These are phyloP conservation scores for Eragrostis nindensis DNA, from an alignment of 176 grass and related monocot genomes.

Conservation along the genomic window DNA sequence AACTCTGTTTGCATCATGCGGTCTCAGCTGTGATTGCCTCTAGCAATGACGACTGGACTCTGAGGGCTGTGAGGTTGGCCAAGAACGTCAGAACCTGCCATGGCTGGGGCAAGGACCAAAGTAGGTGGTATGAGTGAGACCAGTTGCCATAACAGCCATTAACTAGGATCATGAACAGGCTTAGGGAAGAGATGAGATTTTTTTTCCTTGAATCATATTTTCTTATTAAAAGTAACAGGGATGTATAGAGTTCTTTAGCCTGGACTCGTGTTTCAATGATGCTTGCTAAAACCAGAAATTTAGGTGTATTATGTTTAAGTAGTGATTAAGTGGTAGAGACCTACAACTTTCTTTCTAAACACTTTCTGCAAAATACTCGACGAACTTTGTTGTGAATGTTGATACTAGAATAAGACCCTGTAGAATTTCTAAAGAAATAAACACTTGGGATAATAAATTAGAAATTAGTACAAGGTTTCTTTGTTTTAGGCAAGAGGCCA, in stretches of 20 bases:
- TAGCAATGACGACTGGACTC: background rate
- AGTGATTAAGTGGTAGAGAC: background rate
- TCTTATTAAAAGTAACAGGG: background rate
- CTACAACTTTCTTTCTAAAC: background rate
- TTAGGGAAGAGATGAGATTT: background rate
- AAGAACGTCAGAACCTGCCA: constrained; percentile 10
- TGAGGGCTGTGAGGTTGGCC: background rate
- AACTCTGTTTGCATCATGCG: background rate
- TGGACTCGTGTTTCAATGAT: background rate
- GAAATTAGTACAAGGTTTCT: background rate
- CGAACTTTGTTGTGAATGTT: background rate
- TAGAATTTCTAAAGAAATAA: background rate
- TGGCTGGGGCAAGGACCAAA: background rate
- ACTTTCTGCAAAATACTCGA: background rate
- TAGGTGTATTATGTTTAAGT: background rate
- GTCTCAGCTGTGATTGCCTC: background rate
- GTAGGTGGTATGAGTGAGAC: background rate
- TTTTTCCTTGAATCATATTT: background rate
- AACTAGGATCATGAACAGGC: background rate
- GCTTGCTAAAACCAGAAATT: background rate
- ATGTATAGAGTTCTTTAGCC: background rate
- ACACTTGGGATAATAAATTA: background rate
- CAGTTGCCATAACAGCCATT: background rate
- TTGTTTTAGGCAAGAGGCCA: constrained; percentile 2
- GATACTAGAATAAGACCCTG: background rate